phyloP scores from a whole-genome alignment of 805 yeast genomes.

The Teunomyces barrocoloradensis region DNA sequence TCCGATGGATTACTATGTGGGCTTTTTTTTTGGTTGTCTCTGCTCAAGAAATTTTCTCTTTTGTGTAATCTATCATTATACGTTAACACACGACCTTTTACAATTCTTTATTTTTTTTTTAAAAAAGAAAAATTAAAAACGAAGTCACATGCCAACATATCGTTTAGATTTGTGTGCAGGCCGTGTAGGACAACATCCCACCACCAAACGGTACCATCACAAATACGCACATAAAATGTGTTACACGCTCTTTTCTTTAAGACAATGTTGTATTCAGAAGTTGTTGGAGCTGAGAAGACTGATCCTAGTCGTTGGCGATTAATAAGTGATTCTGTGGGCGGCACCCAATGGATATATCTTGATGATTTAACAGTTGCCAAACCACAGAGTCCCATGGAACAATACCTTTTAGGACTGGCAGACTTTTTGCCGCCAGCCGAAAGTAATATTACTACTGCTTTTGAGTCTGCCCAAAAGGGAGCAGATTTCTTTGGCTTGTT shows the following conservation, averaged over 20 bases:
- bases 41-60: constrained; percentile 1
- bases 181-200: neutral
- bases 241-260: neutral
- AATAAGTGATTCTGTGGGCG: constrained; percentile 65
- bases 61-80: neutral
- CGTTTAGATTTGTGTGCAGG: neutral
- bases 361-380: constrained; percentile 36
- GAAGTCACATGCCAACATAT: neutral
- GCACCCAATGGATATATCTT: constrained; percentile 77
- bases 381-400: constrained; percentile 54
- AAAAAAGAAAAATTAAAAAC: neutral
- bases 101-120: neutral
- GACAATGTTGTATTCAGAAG: constrained; percentile 60
- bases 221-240: neutral
- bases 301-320: constrained; percentile 78
- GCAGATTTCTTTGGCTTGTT: constrained; percentile 64
- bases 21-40: constrained; percentile 2
- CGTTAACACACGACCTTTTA: constrained; percentile 1
- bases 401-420: constrained; percentile 50
- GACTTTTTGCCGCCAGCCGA: constrained; percentile 39
- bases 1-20: constrained; percentile 2
- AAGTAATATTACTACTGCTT: constrained; percentile 35
- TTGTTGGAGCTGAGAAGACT: constrained; percentile 61
- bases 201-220: no score
- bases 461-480: constrained; percentile 68